Evolutionary conservation across 2,329 filamentous ascomycete species (phyloP).

Genomic region (Phyllosticta paracitricarpa): DNA sequence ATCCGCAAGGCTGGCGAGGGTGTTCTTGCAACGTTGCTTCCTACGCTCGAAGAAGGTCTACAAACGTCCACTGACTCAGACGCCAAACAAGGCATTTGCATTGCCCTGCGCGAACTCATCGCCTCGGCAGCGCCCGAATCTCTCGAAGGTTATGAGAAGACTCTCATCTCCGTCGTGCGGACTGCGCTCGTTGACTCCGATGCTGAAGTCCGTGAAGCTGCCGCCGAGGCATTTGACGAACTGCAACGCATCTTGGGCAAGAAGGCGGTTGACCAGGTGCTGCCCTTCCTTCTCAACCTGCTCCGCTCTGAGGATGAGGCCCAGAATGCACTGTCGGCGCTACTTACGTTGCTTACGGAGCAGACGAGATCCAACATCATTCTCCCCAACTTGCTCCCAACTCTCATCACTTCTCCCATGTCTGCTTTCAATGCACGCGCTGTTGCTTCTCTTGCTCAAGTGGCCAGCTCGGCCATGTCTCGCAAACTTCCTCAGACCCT

Average conservation of each 20-base stretch:
- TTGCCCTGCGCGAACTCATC: constrained; percentile 89
- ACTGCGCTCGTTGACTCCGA: constrained; percentile 86
- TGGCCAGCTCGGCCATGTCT: constrained; percentile 85
- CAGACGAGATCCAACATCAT: constrained; percentile 92
- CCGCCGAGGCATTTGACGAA: constrained; percentile 93
- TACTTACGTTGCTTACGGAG: constrained; percentile 89
- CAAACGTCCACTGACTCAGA: constrained; percentile 76
- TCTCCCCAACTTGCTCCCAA: constrained; percentile 89
- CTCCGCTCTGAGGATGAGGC: constrained; percentile 77
- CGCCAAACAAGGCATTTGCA: constrained; percentile 93
- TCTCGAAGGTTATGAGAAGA: constrained; percentile 89
- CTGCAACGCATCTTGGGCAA: constrained; percentile 91
- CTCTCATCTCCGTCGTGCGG: constrained; percentile 85
- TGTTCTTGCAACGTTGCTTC: constrained; percentile 76
- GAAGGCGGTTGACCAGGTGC: constrained; percentile 85
- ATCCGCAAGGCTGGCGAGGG: constrained; percentile 95
- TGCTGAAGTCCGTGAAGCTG: constrained; percentile 83
- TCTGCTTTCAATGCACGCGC: constrained; percentile 91
- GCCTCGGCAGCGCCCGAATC: constrained; percentile 78
- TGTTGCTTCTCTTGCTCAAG: constrained; percentile 82
- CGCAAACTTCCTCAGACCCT: constrained; percentile 80
- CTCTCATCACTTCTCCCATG: constrained; percentile 80
- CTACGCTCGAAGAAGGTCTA: constrained; percentile 84
- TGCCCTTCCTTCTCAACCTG: constrained; percentile 85
- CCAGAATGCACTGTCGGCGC: constrained; percentile 82